phyloP scores from a whole-genome alignment of 176 grass and related monocot species.

The Canna indica region DNA sequence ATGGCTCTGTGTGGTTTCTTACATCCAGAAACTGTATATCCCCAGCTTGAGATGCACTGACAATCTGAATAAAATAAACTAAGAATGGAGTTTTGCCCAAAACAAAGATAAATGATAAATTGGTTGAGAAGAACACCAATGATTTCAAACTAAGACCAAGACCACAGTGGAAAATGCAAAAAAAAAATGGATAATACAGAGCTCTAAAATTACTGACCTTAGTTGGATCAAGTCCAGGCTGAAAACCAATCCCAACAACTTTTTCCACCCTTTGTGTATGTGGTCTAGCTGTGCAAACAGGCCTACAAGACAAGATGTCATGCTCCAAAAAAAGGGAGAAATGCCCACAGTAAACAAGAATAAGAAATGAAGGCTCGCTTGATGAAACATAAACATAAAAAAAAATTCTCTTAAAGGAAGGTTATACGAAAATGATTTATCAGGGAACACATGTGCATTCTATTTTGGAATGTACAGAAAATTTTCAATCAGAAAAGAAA shows the following conservation, averaged over 20 bases:
- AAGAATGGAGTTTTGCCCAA: not conserved
- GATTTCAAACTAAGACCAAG: not conserved
- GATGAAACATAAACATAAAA: not conserved
- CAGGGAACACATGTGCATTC: too few species aligned
- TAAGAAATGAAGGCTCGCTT: not conserved
- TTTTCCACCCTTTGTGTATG: conserved; percentile 69
- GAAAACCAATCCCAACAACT: conserved; percentile 93
- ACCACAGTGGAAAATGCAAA: not conserved
- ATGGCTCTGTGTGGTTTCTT: conserved; percentile 36
- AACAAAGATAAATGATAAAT: not conserved
- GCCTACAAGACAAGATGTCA: conserved; percentile 34
- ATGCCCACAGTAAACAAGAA: not conserved
- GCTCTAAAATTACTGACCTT: conserved; percentile 39
- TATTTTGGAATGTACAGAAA: too few species aligned
- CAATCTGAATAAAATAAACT: conserved; percentile 20
- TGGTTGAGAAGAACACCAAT: not conserved
- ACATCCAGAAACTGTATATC: conserved; percentile 56
- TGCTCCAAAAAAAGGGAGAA: conserved; percentile 6
- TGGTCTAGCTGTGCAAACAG: conserved; percentile 51
- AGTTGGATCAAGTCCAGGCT: conserved; percentile 71
- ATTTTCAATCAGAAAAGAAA: too few species aligned
- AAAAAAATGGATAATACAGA: conserved; percentile 12
- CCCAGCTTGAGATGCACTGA: conserved; percentile 10
- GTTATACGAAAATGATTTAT: too few species aligned
- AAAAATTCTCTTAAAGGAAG: too few species aligned